phyloP scores from a whole-genome alignment of 345 rosid genomes.

The Citrus cavaleriei region DNA sequence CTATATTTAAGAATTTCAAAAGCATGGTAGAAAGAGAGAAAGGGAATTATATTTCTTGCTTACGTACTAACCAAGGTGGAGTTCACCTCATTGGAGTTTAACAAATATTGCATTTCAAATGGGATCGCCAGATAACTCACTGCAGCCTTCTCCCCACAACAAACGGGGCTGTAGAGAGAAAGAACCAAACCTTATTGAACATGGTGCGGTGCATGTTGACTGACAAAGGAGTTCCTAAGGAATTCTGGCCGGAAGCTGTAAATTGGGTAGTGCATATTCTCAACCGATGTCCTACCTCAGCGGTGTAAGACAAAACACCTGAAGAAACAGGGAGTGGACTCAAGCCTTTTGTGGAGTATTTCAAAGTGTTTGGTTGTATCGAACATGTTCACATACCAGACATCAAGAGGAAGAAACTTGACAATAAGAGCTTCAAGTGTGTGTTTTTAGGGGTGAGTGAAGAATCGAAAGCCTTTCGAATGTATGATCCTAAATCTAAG shows the following conservation, averaged over 20 bases:
- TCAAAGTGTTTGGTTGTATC: neutral
- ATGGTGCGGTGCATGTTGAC: neutral
- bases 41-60: neutral
- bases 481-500: neutral
- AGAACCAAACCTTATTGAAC: neutral
- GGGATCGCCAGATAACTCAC: neutral
- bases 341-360: neutral
- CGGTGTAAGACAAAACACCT: neutral
- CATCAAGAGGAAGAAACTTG: neutral
- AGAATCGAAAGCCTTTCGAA: neutral
- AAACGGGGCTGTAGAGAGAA: neutral
- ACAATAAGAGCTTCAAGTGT: neutral
- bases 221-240: neutral
- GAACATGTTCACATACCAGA: neutral
- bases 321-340: neutral
- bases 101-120: neutral
- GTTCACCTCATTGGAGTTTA: neutral
- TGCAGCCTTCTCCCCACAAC: neutral
- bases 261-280: neutral
- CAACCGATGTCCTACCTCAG: neutral
- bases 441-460: neutral
- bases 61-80: neutral
- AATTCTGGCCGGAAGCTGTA: neutral
- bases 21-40: neutral
- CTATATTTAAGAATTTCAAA: neutral